Base-by-base conservation (phyloP, 2,329 filamentous ascomycete species). In the Colletotrichum lini region DNA sequence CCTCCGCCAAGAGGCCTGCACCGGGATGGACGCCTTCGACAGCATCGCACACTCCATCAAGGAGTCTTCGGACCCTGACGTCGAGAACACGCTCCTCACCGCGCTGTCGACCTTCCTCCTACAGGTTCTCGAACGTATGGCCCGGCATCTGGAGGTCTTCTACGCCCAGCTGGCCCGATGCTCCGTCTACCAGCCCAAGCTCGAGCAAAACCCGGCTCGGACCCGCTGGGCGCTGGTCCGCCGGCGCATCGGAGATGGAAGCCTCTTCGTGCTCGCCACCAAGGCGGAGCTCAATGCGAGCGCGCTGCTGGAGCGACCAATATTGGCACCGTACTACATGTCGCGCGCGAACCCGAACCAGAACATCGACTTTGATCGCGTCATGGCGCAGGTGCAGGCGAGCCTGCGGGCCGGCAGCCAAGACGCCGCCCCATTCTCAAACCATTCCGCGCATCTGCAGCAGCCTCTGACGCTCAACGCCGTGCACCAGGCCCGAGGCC, bases 1-100 rank as follows among this genome's bases (percentile, higher is more conserved):
- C 58, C 83, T 89, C 3, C 82, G 87, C 7, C 83, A 85, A 57
- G 86, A 88, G 72, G 85, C 84, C 0, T 87, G 86, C 63, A 79
- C 80, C 21, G 87, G 87, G 7, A 89, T 89, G 85, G 86, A 89
- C 70, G 87, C 87, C 0, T 87, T 87, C 23, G 85, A 85, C 53
- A 82, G 79, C 40, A 80, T 88, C 47, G 82, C 83, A 71, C 78
- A 78, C 23, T 65, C 54, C 7, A 52, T 62, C 42, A 61, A 50
- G 12, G 54, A 65, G 10, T 65, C 47, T 15, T 78, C 82, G 23
- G 83, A 84, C n/a, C 77, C 78, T 0, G 77, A 80, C 16, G 79
- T 79, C 1, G 82, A 84, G 21, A 74, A 77, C 0, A 79, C 83
- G 18, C 80, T 82, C 2, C 74, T 85, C 3, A 76, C 79, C 2